Base-by-base conservation (phyloP, 345 rosid genomes). In the Noccaea bulbosa region DNA sequence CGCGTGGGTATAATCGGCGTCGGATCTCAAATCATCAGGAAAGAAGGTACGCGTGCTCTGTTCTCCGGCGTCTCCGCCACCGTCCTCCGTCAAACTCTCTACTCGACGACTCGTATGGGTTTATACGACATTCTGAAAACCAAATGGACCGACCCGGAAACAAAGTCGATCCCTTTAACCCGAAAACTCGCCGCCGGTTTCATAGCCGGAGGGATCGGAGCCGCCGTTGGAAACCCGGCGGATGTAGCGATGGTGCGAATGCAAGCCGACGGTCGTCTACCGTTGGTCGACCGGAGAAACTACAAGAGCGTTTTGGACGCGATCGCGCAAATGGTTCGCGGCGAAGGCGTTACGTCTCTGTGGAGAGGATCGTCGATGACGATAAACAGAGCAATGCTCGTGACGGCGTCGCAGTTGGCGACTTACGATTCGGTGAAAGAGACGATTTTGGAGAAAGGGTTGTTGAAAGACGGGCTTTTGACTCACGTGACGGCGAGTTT, bases 201-300 rank as follows among this genome's bases (percentile, higher is more conserved):
- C 10, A 79, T 86, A 27, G 96, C 97, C 34, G 98, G 96, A 4
- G 96, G 78, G 0, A 83, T 92, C 27, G 98, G 98, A 2, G 96
- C 96, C 0, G 85, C 89, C 3, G 90, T 89, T 1, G 98, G 98
- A 9, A 92, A 92, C 46, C 98, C 98, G 0, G 96, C 98, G 0
- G 98, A 92, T 44, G 90, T 92, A n/a, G 90, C 96, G 0, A 89
- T 89, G 96, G 98, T 92, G 33, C 81, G 98, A 5, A 92, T 92
- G 96, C 98, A 92, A 70, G 96, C 93, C 4, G 98, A 92, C 57
- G 98, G 96, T 0, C 86, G 96, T 12, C 86, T 92, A 27, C 96
- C 98, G 0, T 24, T 58, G 6, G 56, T 71, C 1, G 72, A 92
- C 11, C 80, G 98, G 43, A 87, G 96, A 22, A 92, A 89, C 72